Conservation (phyloP, 2,329 filamentous ascomycete species). For the Sarocladiaceae sp. region DNA sequence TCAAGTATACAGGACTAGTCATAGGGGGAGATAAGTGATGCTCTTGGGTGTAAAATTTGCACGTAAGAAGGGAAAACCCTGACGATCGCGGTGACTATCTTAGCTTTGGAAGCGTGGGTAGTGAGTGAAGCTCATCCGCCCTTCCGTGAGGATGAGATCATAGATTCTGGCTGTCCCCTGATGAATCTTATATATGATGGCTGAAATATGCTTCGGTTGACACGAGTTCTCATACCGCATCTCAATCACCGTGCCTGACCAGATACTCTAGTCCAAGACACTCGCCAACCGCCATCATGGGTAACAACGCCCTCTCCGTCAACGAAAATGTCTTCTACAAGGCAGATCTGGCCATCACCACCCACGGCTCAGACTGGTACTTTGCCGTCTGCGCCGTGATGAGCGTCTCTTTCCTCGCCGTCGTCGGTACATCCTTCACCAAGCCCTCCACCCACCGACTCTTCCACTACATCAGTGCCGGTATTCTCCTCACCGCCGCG, state of each 20-base stretch:
- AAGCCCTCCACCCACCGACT: constrained; percentile 50
- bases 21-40: background rate
- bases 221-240: too few relatives aligned
- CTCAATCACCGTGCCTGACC: too few relatives aligned
- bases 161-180: background rate
- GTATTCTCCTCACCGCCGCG: constrained; percentile 43
- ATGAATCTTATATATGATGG: background rate
- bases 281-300: constrained; percentile 12
- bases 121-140: background rate
- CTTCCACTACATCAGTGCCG: constrained; percentile 51
- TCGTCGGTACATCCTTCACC: constrained; percentile 47
- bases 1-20: background rate
- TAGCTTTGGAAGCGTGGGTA: background rate
- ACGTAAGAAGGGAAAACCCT: background rate
- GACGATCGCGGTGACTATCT: background rate
- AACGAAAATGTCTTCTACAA: constrained; percentile 44
- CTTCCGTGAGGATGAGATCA: background rate
- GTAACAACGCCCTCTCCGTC: constrained; percentile 41
- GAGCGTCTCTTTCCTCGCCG: constrained; percentile 46
- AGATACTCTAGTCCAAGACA: too few relatives aligned
- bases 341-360: constrained; percentile 54
- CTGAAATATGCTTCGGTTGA: background rate
- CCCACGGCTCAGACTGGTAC: constrained; percentile 58
- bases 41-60: background rate
- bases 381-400: constrained; percentile 59